Base-by-base conservation (phyloP, 768 basidiomycete genomes). In the Candolleomyces efflorescens region DNA sequence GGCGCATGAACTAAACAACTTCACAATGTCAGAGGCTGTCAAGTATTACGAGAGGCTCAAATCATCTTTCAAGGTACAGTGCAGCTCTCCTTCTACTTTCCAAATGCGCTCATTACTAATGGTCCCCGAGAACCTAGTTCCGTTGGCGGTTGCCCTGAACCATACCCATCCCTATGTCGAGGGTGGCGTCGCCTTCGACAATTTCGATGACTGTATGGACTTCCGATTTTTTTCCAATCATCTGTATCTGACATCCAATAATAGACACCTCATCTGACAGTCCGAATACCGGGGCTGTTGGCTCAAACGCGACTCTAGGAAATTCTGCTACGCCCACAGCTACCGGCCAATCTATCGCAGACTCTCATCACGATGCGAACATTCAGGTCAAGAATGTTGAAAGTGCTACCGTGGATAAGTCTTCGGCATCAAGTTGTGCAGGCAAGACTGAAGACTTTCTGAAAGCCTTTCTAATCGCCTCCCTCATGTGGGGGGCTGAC, bases 1-100 rank as follows among this genome's bases (percentile, higher is more conserved):
- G 55, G 78, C 79, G 3, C 85, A 86, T 57, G 85, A 86, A 57
- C 63, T 85, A 58, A 81, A 82, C 64, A 82, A 82, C 59, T 84
- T 73, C 59, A 86, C 85, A 3, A 85, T 86, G 85, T 63, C 67
- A n/a, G 75, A 81, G 62, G 85, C 84, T 1, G 63, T 82, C n/a
- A 78, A 81, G 52, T 81, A 70, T 60, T 80, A 84, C 58, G 63
- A 71, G 1, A 68, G 69, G 55, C 68, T 86, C 24, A 76, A 75
- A 57, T 49, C 68, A 3, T 73, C 73, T 0, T 86, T 86, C 64
- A 62, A 71, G 44, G 81, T 82, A 59, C n/a, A 3, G 24, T 36
- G 17, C 15, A 20, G 13, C 10, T 1, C 24, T 38, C 5, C 26
- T 0, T 20, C 36, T 10, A 32, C 48, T 38, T 26, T 43, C 7